Evolutionary conservation across 305 asterid species (phyloP), one percentile per base, ranked within the genome.

Genomic region (Plantago coronopus): DNA sequence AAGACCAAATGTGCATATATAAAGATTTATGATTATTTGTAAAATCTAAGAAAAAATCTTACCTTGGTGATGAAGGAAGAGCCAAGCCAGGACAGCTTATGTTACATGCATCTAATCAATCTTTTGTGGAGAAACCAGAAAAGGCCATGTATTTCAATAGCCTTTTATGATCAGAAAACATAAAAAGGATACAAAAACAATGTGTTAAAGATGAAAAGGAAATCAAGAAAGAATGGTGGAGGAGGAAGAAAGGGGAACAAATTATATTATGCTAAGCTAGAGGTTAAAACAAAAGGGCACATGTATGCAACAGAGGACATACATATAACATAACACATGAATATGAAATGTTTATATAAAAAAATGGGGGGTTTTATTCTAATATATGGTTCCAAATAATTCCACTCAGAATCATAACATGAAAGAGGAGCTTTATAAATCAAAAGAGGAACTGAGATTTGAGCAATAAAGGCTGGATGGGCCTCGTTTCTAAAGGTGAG

Each of bases 51-150:
- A 34, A 34, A 7, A 34, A 34, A 34, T 34, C 40, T 65, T 68
- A 83, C 87, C 85, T 82, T 80, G 59, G 75, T 31, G 56, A 65
- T 65, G 77, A 80, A 69, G 83, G 50, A 87, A 69, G 65, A 21
- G 49, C 59, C 79, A 65, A 56, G 40, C 40, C 40, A 34, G 31
- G 31, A 5, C 2, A 27, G 11, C 12, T 34, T 34, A 27, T 27
- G 40, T 31, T 34, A 34, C 40, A 34, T 34, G 40, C 2, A 34
- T 34, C 40, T 34, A 34, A 34, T 7, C 40, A 6, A 34, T 34
- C 54, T 48, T 20, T 74, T 53, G 57, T 73, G 71, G 54, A 65
- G 63, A 68, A 60, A 65, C 68, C 71, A 62, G 48, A 34, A 69
- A 76, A 69, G 67, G 60, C 59, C 72, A 67, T 61, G 21, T 27